phyloP scores from a whole-genome alignment of 75 land plant genomes.

The Cunninghamia lanceolata region DNA sequence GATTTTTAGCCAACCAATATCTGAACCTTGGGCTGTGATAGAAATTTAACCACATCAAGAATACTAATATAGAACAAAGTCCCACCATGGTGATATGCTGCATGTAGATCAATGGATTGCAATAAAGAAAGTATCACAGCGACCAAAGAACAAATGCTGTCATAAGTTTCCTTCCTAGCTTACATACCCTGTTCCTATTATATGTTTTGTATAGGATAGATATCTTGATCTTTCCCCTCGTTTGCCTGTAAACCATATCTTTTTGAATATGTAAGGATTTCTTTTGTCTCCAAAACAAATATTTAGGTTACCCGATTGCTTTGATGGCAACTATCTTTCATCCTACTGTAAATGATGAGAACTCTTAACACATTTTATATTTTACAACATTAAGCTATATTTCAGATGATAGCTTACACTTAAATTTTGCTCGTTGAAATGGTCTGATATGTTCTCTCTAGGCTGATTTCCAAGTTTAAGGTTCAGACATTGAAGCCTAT shows the following conservation, averaged over 20 bases:
- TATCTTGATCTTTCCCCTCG: background rate
- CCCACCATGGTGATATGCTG: background rate
- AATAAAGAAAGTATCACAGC: background rate
- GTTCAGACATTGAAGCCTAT: background rate
- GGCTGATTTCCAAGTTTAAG: background rate
- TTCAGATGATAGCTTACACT: background rate
- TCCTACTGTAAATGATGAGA: background rate
- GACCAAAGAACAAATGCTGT: background rate
- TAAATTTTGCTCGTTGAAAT: background rate
- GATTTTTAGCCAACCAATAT: background rate
- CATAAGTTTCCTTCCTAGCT: background rate
- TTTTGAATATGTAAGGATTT: background rate
- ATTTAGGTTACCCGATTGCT: background rate
- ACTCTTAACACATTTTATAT: background rate
- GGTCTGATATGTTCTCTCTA: background rate
- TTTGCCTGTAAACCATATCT: background rate
- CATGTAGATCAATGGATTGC: background rate
- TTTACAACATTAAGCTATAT: background rate
- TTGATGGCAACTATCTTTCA: background rate
- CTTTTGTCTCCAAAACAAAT: background rate
- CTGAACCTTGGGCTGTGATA: background rate
- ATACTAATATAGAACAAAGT: background rate
- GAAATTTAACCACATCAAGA: background rate
- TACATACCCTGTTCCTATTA: background rate
- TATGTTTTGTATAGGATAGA: background rate